phyloP scores from a whole-genome alignment of 1,284 basidiomycete genomes.

The Ceratobasidium sp. region DNA sequence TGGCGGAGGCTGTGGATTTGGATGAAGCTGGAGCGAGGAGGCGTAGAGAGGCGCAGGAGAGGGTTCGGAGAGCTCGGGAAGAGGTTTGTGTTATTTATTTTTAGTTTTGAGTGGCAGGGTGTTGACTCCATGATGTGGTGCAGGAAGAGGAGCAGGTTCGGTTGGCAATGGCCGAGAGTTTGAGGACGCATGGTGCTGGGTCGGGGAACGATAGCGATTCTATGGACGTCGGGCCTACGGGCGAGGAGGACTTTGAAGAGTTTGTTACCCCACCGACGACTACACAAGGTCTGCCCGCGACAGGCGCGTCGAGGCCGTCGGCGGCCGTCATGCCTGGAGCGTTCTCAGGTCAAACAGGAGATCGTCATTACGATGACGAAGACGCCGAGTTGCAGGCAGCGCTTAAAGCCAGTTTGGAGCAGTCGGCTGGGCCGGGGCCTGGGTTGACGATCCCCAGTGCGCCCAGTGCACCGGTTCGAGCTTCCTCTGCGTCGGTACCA shows the following conservation, averaged over 20 bases:
- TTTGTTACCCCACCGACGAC: slow-evolving; percentile 49
- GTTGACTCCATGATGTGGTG: neutral
- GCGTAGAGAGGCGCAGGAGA: slow-evolving; percentile 42
- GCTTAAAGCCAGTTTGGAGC: slow-evolving; percentile 82
- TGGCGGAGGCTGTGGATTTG: slow-evolving; percentile 24
- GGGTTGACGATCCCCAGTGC: slow-evolving; percentile 64
- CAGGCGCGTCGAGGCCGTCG: neutral
- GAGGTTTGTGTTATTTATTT: slow-evolving; percentile 14
- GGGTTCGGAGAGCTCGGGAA: slow-evolving; percentile 50
- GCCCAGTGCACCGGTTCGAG: slow-evolving; percentile 59
- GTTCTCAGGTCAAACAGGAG: slow-evolving; percentile 16
- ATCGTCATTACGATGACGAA: slow-evolving; percentile 80
- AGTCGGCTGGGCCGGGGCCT: slow-evolving; percentile 47
- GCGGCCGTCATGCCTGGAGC: neutral
- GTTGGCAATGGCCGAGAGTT: slow-evolving; percentile 76
- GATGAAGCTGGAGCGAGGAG: slow-evolving; percentile 50
- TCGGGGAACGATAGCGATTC: slow-evolving; percentile 51
- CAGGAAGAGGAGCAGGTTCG: slow-evolving; percentile 72
- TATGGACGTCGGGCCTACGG: slow-evolving; percentile 53
- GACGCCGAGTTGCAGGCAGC: slow-evolving; percentile 89
- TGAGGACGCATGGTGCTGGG: slow-evolving; percentile 61
- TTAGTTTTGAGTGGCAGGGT: neutral
- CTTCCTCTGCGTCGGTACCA: slow-evolving; percentile 50
- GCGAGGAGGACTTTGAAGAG: slow-evolving; percentile 53
- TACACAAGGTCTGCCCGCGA: slow-evolving; percentile 6